Conservation (phyloP, 1,284 basidiomycete species). For the Omphalotus olearius region DNA sequence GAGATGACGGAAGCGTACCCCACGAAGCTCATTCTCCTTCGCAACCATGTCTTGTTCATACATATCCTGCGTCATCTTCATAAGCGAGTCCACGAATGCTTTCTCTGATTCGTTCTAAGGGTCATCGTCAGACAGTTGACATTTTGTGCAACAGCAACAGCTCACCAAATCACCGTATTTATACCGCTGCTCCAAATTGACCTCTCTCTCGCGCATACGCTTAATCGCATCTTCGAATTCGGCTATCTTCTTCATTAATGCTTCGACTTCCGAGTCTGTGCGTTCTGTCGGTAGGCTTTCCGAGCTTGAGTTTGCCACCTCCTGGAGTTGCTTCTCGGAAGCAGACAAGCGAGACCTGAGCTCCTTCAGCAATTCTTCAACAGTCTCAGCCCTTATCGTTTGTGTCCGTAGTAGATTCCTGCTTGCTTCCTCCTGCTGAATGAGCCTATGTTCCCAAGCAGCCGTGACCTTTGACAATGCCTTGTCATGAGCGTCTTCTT, state of each 20-base stretch:
- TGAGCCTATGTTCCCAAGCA: slow-evolving; percentile 20
- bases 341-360: slow-evolving; percentile 15
- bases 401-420: slow-evolving; percentile 21
- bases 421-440: slow-evolving; percentile 18
- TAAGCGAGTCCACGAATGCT: slow-evolving; percentile 38
- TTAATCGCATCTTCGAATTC: slow-evolving; percentile 22
- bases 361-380: slow-evolving; percentile 21
- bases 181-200: slow-evolving; percentile 31
- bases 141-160: slow-evolving; percentile 8
- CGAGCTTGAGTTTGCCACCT: neutral
- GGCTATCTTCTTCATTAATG: slow-evolving; percentile 9
- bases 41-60: slow-evolving; percentile 45
- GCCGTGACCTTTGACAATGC: slow-evolving; percentile 18
- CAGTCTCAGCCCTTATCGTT: slow-evolving; percentile 19
- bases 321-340: slow-evolving; percentile 16
- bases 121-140: slow-evolving; percentile 7
- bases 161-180: slow-evolving; percentile 38
- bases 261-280: slow-evolving; percentile 9
- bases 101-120: slow-evolving; percentile 44
- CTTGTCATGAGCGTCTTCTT: neutral
- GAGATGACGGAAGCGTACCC: slow-evolving; percentile 28
- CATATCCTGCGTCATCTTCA: slow-evolving; percentile 35
- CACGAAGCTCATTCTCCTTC: slow-evolving; percentile 49
- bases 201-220: slow-evolving; percentile 21
- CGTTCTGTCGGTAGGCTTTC: neutral